Percentiles rank a stretch among this genome's conserved stretches.
Evolutionary conservation across 805 yeast species (phyloP).

Genomic region (Ogataea zsoltii): DNA sequence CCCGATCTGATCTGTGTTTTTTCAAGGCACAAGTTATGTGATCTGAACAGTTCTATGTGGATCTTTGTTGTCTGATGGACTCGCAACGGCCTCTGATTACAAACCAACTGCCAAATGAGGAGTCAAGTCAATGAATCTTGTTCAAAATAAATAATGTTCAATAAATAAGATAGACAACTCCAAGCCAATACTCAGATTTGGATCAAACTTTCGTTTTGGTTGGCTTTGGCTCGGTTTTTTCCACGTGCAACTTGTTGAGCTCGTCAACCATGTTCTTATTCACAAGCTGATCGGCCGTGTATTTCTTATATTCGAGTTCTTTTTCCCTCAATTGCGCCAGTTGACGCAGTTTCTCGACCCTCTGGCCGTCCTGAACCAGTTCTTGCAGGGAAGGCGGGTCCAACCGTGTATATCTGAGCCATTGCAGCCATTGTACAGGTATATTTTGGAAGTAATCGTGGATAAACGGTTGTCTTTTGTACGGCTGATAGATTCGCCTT

Average conservation of each 20-base stretch:
- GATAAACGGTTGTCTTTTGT: slow-evolving; percentile 44
- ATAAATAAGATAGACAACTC: slow-evolving; percentile 6
- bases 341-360: slow-evolving; percentile 54
- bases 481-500: slow-evolving; percentile 65
- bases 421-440: slow-evolving; percentile 77
- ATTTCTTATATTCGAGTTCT: slow-evolving; percentile 35
- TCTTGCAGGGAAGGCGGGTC: slow-evolving; percentile 65
- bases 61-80: too few species aligned
- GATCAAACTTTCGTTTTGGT: not conserved
- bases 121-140: too few species aligned
- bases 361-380: slow-evolving; percentile 53
- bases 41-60: too few species aligned
- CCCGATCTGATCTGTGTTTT: too few species aligned
- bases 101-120: too few species aligned
- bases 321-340: slow-evolving; percentile 49
- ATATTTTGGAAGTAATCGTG: slow-evolving; percentile 60
- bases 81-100: too few species aligned
- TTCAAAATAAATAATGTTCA: slow-evolving; percentile 5
- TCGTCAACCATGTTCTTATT: slow-evolving; percentile 26
- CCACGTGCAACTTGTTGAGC: slow-evolving; percentile 18
- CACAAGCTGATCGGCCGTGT: slow-evolving; percentile 18
- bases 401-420: slow-evolving; percentile 68
- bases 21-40: too few species aligned
- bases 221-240: slow-evolving; percentile 3
- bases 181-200: too few species aligned